Percentiles rank a stretch among this genome's conserved stretches.
Conservation (phyloP, 805 yeast genomes). For the Saccharomycopsis javanensis region DNA sequence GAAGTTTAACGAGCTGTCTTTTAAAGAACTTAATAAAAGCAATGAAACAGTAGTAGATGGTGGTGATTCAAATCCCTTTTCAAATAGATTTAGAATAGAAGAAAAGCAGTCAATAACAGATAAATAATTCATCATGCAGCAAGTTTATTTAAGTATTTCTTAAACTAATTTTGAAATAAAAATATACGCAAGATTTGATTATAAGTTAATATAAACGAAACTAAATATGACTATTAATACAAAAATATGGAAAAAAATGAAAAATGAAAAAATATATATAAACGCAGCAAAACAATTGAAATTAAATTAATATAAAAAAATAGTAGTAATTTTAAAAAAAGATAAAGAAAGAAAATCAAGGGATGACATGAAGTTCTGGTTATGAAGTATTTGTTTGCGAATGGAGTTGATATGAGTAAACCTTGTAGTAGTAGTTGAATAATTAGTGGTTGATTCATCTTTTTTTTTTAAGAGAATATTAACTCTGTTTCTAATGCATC, state of each 20-base stretch:
- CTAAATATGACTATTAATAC: not conserved
- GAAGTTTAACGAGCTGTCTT: not conserved
- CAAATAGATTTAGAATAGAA: not conserved
- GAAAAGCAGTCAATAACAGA: not conserved
- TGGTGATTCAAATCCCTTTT: not conserved
- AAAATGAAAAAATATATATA: not conserved
- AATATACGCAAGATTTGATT: too few species aligned
- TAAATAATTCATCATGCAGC: not conserved
- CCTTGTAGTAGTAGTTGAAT: not conserved
- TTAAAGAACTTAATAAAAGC: not conserved
- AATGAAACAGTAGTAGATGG: not conserved
- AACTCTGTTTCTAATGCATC: conserved; percentile 6
- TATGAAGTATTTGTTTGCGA: not conserved
- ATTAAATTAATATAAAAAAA: not conserved
- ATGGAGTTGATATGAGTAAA: not conserved
- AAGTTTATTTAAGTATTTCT: not conserved
- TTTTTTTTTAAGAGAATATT: not conserved
- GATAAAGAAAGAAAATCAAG: not conserved
- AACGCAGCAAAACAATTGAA: not conserved
- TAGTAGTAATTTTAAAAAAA: not conserved
- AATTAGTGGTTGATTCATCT: not conserved
- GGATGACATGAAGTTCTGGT: not conserved
- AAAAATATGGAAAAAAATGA: not conserved
- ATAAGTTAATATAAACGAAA: not conserved
- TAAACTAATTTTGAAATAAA: not conserved